These are phyloP conservation scores for Saccharomyces kudriavzevii DNA, from an alignment of 805 yeast species.

Conservation along the genomic window DNA sequence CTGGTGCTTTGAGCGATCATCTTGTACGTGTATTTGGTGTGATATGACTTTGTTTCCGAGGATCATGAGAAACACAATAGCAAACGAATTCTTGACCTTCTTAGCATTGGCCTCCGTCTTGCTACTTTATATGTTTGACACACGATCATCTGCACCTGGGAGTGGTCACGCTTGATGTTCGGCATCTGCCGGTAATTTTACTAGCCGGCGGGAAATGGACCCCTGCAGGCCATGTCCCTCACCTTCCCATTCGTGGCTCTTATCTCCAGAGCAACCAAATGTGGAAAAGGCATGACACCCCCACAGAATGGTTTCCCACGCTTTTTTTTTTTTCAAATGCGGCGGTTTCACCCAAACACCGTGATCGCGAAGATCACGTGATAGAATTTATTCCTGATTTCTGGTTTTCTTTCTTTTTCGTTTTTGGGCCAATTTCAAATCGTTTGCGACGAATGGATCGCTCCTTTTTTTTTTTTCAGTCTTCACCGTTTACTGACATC, in stretches of 20 bases:
- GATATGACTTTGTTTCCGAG: not conserved
- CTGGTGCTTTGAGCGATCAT: constrained; percentile 11
- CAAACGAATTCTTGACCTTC: not conserved
- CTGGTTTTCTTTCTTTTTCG: not conserved
- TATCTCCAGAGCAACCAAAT: not conserved
- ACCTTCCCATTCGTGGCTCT: not conserved
- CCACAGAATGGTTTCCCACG: not conserved
- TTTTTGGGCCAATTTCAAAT: not conserved
- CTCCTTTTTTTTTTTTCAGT: not conserved
- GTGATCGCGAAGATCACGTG: not conserved
- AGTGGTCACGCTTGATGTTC: not conserved
- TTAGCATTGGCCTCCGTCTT: constrained; percentile 7
- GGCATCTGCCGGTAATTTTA: not conserved
- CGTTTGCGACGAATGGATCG: not conserved
- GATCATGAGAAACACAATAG: too few species aligned
- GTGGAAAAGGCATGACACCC: not conserved
- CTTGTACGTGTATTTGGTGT: not conserved
- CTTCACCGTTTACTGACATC: not conserved
- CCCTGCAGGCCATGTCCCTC: not conserved
- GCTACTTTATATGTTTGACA: not conserved
- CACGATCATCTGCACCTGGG: not conserved
- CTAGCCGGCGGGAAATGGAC: not conserved
- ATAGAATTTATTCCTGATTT: too few species aligned
- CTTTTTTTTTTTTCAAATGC: not conserved
- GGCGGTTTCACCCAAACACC: not conserved